These are phyloP conservation scores for Miscanthus sacchariflorus DNA, from an alignment of 202 grass and related monocot genomes.

Conservation along the genomic window DNA sequence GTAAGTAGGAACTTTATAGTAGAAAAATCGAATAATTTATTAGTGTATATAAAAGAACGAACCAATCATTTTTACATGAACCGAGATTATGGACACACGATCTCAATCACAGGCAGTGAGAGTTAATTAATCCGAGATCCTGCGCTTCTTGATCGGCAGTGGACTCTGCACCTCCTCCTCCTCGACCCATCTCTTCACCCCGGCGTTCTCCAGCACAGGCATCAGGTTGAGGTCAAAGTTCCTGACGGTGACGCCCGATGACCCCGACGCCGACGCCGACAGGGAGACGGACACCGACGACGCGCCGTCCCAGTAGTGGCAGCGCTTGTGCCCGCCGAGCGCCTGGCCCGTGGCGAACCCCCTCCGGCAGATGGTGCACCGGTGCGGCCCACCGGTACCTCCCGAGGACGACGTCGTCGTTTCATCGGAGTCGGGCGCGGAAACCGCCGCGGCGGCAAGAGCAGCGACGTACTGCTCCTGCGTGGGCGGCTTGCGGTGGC, in stretches of 20 bases:
- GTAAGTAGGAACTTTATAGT: background rate
- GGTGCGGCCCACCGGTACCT: constrained; percentile 50
- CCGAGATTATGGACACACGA: background rate
- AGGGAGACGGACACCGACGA: constrained; percentile 49
- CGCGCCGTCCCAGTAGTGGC: constrained; percentile 80
- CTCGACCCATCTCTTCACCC: constrained; percentile 55
- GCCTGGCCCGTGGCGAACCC: constrained; percentile 81
- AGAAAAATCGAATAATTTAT: background rate
- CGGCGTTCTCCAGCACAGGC: constrained; percentile 49
- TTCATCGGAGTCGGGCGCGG: background rate
- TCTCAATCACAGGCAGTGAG: background rate
- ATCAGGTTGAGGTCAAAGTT: constrained; percentile 88
- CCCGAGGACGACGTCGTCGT: background rate
- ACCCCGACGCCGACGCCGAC: constrained; percentile 41
- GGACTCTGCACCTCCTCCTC: constrained; percentile 81
- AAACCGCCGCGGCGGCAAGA: background rate
- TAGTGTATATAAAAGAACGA: background rate
- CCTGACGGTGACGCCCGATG: constrained; percentile 44
- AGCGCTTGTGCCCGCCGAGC: constrained; percentile 79
- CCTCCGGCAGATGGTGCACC: constrained; percentile 76
- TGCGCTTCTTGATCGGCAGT: constrained; percentile 60
- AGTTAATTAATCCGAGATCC: background rate
- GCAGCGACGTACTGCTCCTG: background rate
- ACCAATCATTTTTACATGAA: constrained; percentile 18
- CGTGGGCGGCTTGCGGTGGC: constrained; percentile 75